These are phyloP conservation scores for Chrysanthemum lavandulifolium DNA, from an alignment of 129 eudicot genomes.

Conservation along the genomic window DNA sequence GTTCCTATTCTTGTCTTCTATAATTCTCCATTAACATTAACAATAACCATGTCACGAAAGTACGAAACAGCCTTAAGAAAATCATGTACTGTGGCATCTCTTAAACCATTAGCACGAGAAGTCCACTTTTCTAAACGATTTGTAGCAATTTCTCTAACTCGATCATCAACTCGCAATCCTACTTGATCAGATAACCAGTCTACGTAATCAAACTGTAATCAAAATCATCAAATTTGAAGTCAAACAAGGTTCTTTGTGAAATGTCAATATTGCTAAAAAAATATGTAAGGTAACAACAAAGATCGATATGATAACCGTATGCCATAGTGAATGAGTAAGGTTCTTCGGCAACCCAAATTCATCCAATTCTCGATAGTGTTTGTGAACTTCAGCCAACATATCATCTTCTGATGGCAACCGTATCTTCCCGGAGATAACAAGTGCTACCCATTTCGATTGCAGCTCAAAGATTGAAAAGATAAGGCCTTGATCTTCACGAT, in stretches of 20 bases:
- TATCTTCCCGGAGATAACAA: constrained; percentile 42
- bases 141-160: constrained; percentile 13
- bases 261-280: too few relatives aligned
- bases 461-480: constrained; percentile 41
- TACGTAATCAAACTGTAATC: constrained; percentile 42
- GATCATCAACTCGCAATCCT: constrained; percentile 30
- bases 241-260: background rate
- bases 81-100: background rate
- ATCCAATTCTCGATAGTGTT: constrained; percentile 39
- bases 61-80: background rate
- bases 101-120: background rate
- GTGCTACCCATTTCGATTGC: constrained; percentile 61
- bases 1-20: too few relatives aligned
- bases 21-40: too few relatives aligned
- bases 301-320: constrained; percentile 1
- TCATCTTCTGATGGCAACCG: constrained; percentile 42
- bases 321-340: constrained; percentile 33
- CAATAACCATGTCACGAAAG: too few relatives aligned
- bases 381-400: constrained; percentile 45
- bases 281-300: too few relatives aligned
- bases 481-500: too few relatives aligned
- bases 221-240: constrained; percentile 11
- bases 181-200: constrained; percentile 52
- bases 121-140: background rate
- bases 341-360: constrained; percentile 30